These are phyloP conservation scores for Blepharisma stoltei DNA, from an alignment of 73 alveolate species.

Conservation along the genomic window DNA sequence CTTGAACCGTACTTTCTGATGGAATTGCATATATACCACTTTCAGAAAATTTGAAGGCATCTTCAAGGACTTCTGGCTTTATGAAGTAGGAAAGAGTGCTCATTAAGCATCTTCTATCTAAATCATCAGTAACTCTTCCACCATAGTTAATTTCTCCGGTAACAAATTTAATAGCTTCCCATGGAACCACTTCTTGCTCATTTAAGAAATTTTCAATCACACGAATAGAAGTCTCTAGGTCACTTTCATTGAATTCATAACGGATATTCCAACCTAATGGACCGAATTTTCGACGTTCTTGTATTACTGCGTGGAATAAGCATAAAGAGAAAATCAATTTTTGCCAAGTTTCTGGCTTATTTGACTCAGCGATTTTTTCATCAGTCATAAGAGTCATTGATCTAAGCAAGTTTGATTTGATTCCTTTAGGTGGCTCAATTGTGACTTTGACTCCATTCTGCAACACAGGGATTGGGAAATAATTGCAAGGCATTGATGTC, in stretches of 20 bases:
- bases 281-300: conserved; percentile 99
- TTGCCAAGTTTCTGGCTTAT: conserved; percentile 80
- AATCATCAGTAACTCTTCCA: conserved; percentile 99
- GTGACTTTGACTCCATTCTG: conserved; percentile 92
- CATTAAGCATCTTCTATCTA: conserved; percentile 92
- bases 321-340: conserved; percentile 95
- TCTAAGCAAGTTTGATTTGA: conserved; percentile 67
- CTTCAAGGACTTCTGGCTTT: conserved; percentile 61
- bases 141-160: conserved; percentile 99
- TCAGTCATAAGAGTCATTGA: conserved; percentile 84
- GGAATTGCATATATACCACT: conserved; percentile 90
- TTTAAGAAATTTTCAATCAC: conserved; percentile 92
- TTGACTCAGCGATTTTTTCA: conserved; percentile 65
- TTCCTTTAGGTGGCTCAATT: conserved; percentile 83
- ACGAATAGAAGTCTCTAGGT: conserved; percentile 95
- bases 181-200: conserved; percentile 93
- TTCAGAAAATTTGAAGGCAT: conserved; percentile 61
- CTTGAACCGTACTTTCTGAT: conserved; percentile 63
- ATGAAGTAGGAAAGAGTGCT: conserved; percentile 62
- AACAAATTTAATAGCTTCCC: conserved; percentile 96
- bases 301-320: conserved; percentile 98
- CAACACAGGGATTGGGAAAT: conserved; percentile 98
- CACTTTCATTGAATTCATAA: conserved; percentile 99
- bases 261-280: conserved; percentile 99
- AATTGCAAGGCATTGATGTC: conserved; percentile 96